Evolutionary conservation across 768 basidiomycete species (phyloP).

Genomic region (Rhodotorula sphaerocarpa): DNA sequence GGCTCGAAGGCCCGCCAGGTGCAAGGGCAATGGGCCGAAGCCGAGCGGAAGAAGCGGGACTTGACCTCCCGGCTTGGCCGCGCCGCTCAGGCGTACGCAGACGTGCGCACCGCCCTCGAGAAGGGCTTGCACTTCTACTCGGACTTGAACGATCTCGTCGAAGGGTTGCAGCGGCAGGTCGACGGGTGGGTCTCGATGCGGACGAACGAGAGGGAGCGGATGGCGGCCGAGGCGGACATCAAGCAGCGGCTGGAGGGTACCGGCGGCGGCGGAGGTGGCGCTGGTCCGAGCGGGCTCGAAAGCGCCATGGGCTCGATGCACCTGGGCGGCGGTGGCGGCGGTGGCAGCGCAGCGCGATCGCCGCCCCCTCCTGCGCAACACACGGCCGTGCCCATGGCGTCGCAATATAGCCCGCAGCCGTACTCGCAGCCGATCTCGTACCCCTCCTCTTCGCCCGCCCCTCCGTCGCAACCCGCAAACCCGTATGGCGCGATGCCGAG

Average conservation of each 20-base stretch:
- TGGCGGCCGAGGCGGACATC: conserved; percentile 63
- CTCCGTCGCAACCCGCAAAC: neutral
- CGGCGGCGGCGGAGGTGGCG: conserved; percentile 34
- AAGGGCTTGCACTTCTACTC: conserved; percentile 85
- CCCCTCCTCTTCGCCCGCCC: neutral
- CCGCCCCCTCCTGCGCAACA: too few relatives aligned
- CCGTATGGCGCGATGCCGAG: neutral
- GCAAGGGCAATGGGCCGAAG: conserved; percentile 70
- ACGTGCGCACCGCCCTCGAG: conserved; percentile 67
- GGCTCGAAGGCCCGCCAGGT: conserved; percentile 66
- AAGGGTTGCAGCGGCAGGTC: conserved; percentile 54
- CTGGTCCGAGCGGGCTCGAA: neutral
- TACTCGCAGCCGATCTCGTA: too few relatives aligned
- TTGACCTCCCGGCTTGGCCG: conserved; percentile 60
- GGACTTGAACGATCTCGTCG: conserved; percentile 61
- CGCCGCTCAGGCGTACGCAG: conserved; percentile 76
- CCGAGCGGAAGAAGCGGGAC: conserved; percentile 71
- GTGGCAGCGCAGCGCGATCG: too few relatives aligned
- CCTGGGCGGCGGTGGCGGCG: conserved; percentile 11
- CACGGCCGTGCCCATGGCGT: too few relatives aligned
- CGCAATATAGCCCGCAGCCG: too few relatives aligned
- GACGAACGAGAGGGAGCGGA: conserved; percentile 59
- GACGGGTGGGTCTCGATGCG: conserved; percentile 59
- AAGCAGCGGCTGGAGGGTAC: conserved; percentile 59
- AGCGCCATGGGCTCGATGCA: conserved; percentile 43